These are phyloP conservation scores for Trichoderma koningiopsis DNA, from an alignment of 2,329 filamentous ascomycete species.

Conservation along the genomic window DNA sequence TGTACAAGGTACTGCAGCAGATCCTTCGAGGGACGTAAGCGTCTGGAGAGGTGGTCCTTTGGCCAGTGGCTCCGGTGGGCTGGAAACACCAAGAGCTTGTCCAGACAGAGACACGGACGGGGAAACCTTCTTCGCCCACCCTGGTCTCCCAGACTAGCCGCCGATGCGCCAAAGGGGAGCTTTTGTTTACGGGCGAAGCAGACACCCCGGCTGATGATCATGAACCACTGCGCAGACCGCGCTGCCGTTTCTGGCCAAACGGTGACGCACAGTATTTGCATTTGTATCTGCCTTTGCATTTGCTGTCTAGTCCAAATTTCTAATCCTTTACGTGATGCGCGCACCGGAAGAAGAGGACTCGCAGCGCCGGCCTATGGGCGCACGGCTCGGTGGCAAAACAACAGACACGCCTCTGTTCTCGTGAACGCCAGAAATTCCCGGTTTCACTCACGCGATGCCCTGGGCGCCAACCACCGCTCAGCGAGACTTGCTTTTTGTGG, in stretches of 20 bases:
- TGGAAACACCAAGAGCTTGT: slow-evolving; percentile 3
- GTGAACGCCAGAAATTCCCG: not conserved
- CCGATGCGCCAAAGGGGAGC: slow-evolving; percentile 15
- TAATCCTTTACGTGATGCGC: not conserved
- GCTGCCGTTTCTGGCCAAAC: not conserved
- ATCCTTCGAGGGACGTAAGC: slow-evolving; percentile 7
- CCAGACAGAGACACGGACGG: not conserved
- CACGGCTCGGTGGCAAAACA: not conserved
- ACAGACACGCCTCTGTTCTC: not conserved
- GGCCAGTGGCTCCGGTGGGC: slow-evolving; percentile 1
- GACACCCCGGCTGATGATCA: slow-evolving; percentile 12
- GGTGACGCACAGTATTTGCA: not conserved
- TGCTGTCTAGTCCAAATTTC: not conserved
- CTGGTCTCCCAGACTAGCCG: not conserved
- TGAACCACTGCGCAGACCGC: not conserved
- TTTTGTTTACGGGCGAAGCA: not conserved
- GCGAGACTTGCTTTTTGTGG: not conserved
- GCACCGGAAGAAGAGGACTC: not conserved
- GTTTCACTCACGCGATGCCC: not conserved
- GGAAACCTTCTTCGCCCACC: slow-evolving; percentile 8
- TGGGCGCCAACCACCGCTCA: slow-evolving; percentile 8
- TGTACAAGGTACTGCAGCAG: not conserved
- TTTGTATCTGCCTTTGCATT: too few species aligned
- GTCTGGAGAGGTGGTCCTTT: not conserved
- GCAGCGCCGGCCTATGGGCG: not conserved